These are phyloP conservation scores for Phytophthora ohioensis DNA, from an alignment of 352 stramenopile species.

Conservation along the genomic window DNA sequence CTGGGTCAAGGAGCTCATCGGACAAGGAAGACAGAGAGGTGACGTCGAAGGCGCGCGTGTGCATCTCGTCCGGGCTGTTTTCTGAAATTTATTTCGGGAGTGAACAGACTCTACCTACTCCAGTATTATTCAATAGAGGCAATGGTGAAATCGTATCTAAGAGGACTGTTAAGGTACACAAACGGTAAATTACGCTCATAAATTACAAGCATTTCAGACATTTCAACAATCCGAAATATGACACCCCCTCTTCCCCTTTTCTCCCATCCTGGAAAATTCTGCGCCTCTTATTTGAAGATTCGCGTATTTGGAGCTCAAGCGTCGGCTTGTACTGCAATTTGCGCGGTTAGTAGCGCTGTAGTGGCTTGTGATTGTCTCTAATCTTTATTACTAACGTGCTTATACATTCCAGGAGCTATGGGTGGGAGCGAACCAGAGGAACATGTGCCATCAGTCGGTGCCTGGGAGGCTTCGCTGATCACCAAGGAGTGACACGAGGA, in stretches of 20 bases:
- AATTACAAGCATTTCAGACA: neutral
- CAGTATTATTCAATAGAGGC: neutral
- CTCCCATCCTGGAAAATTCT: conserved; percentile 1
- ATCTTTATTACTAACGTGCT: neutral
- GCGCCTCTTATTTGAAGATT: neutral
- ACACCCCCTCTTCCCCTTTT: conserved; percentile 8
- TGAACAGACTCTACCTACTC: neutral
- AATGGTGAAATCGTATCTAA: conserved; percentile 13
- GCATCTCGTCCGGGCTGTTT: too few species aligned
- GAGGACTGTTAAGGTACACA: conserved; percentile 1
- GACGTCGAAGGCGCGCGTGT: too few species aligned
- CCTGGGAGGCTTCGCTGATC: conserved; percentile 1
- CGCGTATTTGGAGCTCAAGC: neutral
- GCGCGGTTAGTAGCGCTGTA: neutral
- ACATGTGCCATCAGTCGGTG: neutral
- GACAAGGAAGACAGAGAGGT: too few species aligned
- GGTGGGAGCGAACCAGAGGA: conserved; percentile 10
- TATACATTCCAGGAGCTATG: neutral
- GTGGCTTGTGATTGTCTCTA: neutral
- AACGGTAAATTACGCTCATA: conserved; percentile 2
- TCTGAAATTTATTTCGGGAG: neutral
- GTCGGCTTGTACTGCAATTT: neutral
- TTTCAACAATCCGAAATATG: conserved; percentile 8
- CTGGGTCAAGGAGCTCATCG: too few species aligned
- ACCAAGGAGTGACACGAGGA: conserved; percentile 12